These are phyloP conservation scores for Alisma plantagoaquatica DNA, from an alignment of 106 monocot genomes.

Conservation along the genomic window DNA sequence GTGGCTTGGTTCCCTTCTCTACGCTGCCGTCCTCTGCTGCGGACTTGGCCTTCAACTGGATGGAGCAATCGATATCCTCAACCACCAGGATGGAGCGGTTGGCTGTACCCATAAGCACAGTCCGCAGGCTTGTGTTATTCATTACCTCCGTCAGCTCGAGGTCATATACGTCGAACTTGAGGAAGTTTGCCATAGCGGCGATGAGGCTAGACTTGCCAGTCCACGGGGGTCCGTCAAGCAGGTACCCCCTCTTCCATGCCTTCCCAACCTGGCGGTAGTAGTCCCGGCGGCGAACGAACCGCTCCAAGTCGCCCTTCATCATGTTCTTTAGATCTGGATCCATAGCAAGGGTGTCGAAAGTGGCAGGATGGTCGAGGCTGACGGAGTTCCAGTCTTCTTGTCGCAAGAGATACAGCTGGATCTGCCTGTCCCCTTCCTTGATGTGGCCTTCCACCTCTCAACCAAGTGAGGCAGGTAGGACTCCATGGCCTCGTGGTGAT, in stretches of 20 bases:
- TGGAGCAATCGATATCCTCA: constrained; percentile 16
- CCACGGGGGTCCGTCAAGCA: constrained; percentile 22
- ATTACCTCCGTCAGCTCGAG: constrained; percentile 7
- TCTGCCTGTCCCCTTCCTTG: constrained; percentile 7
- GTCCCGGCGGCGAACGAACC: constrained; percentile 8
- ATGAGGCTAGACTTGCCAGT: constrained; percentile 27
- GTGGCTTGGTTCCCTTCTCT: neutral
- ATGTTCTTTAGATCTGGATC: constrained; percentile 16
- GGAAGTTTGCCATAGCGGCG: constrained; percentile 26
- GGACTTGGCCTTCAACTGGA: neutral
- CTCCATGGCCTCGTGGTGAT: constrained; percentile 8
- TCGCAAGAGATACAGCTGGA: constrained; percentile 2
- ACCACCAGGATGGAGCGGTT: constrained; percentile 17
- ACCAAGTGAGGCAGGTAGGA: constrained; percentile 19
- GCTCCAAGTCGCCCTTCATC: constrained; percentile 15
- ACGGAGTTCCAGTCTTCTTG: constrained; percentile 7
- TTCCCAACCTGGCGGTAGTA: constrained; percentile 19
- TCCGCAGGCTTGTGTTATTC: constrained; percentile 2
- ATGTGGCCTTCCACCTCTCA: constrained; percentile 11
- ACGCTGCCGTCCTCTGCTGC: neutral
- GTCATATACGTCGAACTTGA: constrained; percentile 24
- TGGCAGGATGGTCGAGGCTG: constrained; percentile 15
- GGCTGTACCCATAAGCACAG: constrained; percentile 18
- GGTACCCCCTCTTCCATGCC: constrained; percentile 23
- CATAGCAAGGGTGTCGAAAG: constrained; percentile 18